phyloP scores from a whole-genome alignment of 805 yeast genomes.

The Pichia cephalocereana region DNA sequence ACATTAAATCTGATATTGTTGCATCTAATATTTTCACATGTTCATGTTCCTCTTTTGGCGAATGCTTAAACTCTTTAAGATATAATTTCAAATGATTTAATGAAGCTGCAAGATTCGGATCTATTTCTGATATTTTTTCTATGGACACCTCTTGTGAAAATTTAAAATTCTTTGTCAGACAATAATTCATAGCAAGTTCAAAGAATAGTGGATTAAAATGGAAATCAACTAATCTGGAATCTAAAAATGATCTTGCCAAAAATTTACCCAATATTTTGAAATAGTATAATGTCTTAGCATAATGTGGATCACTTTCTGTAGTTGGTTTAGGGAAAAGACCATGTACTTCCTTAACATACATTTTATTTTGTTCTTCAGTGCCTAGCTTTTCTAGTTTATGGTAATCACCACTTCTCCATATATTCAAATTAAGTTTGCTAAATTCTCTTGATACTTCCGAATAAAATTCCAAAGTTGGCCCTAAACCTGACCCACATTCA shows the following conservation, averaged over 20 bases:
- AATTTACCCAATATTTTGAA: constrained; percentile 72
- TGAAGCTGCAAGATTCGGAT: constrained; percentile 50
- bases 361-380: constrained; percentile 9
- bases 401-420: constrained; percentile 57
- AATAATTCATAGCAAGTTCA: constrained; percentile 35
- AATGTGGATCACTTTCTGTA: constrained; percentile 24
- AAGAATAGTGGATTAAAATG: constrained; percentile 67
- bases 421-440: constrained; percentile 38
- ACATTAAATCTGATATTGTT: constrained; percentile 43
- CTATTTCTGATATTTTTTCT: constrained; percentile 40
- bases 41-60: constrained; percentile 6
- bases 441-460: constrained; percentile 73
- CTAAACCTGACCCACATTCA: constrained; percentile 94
- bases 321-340: constrained; percentile 74
- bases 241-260: constrained; percentile 78
- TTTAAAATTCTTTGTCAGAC: constrained; percentile 2
- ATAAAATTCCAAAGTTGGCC: constrained; percentile 93
- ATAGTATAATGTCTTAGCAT: constrained; percentile 35
- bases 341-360: constrained; percentile 31
- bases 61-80: constrained; percentile 18
- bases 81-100: constrained; percentile 40
- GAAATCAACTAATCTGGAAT: constrained; percentile 81
- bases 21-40: constrained; percentile 17
- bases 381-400: neutral
- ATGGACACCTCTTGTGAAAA: constrained; percentile 17